Conservation (phyloP, 2,329 filamentous ascomycete genomes). For the Macrophomina pseudophaseolina region DNA sequence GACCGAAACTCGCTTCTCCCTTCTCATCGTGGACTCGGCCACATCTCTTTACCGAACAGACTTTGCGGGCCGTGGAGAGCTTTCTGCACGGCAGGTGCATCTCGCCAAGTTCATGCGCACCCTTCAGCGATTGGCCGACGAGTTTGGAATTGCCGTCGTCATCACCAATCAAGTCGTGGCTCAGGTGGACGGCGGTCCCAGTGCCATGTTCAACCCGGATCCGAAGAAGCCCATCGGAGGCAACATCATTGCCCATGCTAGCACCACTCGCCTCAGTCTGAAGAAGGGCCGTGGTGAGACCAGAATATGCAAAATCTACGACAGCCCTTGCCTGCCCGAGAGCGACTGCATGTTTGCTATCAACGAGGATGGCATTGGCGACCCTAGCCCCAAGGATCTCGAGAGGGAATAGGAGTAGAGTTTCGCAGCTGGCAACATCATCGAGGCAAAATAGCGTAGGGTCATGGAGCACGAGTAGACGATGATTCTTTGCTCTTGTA, state of each 20-base stretch:
- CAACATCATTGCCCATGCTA: conserved; percentile 98
- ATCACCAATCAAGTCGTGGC: conserved; percentile 99
- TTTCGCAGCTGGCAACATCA: too few relatives aligned
- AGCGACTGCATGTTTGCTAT: conserved; percentile 97
- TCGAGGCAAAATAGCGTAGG: too few relatives aligned
- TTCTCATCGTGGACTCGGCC: conserved; percentile 94
- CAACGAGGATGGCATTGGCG: conserved; percentile 93
- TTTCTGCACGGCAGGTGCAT: conserved; percentile 91
- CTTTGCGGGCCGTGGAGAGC: conserved; percentile 93
- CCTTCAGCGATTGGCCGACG: conserved; percentile 74
- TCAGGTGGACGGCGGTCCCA: conserved; percentile 94
- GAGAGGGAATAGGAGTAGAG: conserved; percentile 70
- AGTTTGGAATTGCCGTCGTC: conserved; percentile 95
- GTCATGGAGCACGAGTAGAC: background rate
- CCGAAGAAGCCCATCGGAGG: conserved; percentile 99
- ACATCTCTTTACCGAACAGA: conserved; percentile 96
- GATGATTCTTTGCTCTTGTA: background rate
- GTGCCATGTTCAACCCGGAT: conserved; percentile 98
- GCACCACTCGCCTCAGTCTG: conserved; percentile 89
- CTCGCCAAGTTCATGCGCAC: conserved; percentile 88
- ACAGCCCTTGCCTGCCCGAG: conserved; percentile 95
- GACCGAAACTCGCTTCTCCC: conserved; percentile 97
- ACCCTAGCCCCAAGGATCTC: conserved; percentile 92
- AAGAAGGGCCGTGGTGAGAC: conserved; percentile 97
- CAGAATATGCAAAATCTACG: conserved; percentile 98